Conservation (phyloP, 2,329 filamentous ascomycete species). For the Chrysosporium queenslandicum region DNA sequence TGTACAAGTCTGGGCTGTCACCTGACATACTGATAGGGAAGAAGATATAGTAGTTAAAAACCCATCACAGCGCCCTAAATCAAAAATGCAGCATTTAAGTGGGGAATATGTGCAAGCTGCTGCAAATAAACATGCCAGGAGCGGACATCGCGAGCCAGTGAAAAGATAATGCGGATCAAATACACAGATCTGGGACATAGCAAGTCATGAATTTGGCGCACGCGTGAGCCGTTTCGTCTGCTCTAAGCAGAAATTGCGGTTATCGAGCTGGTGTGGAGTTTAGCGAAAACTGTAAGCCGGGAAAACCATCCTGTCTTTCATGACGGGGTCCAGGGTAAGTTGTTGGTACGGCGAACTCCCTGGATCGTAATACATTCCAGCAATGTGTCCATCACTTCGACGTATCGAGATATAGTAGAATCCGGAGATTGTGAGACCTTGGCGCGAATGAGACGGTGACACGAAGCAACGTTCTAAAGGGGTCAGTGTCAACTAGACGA, state of each 20-base stretch:
- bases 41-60: background rate
- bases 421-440: constrained; percentile 42
- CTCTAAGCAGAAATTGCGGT: too few species aligned
- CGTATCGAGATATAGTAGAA: constrained; percentile 43
- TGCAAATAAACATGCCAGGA: background rate
- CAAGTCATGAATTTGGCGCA: too few species aligned
- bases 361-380: constrained; percentile 43
- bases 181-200: too few species aligned
- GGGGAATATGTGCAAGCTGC: background rate
- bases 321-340: constrained; percentile 35
- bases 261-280: constrained; percentile 6
- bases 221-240: too few species aligned
- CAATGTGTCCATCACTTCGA: constrained; percentile 38
- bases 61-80: background rate
- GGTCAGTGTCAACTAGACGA: background rate
- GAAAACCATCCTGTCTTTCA: constrained; percentile 30
- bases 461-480: constrained; percentile 40
- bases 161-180: too few species aligned
- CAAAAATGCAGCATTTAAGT: background rate
- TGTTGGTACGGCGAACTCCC: constrained; percentile 43
- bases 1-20: background rate
- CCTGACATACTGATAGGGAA: background rate
- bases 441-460: constrained; percentile 37
- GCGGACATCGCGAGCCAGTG: too few species aligned
- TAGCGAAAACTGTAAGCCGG: constrained; percentile 37